phyloP scores from a whole-genome alignment of 2,329 filamentous ascomycete species.

The Shiraia sp. region DNA sequence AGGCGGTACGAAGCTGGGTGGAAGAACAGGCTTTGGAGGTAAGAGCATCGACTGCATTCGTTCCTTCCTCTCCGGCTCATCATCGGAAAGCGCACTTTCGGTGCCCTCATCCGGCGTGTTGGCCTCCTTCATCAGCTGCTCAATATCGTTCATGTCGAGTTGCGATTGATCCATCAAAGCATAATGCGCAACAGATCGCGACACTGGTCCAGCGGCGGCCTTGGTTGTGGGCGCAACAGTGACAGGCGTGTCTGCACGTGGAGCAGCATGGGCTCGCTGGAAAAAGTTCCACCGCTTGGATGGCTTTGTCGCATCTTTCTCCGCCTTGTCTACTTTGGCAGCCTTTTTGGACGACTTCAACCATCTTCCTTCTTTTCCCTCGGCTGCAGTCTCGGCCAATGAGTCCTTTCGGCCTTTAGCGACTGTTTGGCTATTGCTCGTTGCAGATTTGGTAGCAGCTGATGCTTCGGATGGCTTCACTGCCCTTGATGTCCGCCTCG shows the following conservation, averaged over 20 bases:
- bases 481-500: constrained; percentile 32
- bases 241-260: constrained; percentile 39
- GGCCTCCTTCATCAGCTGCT: constrained; percentile 52
- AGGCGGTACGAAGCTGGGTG: constrained; percentile 25
- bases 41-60: constrained; percentile 45
- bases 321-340: constrained; percentile 31
- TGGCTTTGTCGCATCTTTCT: constrained; percentile 42
- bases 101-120: constrained; percentile 34
- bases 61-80: constrained; percentile 29
- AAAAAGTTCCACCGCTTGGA: constrained; percentile 63
- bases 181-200: constrained; percentile 60
- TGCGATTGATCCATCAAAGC: constrained; percentile 58
- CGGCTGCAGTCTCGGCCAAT: constrained; percentile 20
- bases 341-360: constrained; percentile 39
- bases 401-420: constrained; percentile 32
- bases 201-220: constrained; percentile 39
- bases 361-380: constrained; percentile 46
- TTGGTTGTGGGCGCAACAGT: constrained; percentile 39
- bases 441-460: constrained; percentile 13
- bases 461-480: constrained; percentile 28
- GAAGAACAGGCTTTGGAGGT: constrained; percentile 41
- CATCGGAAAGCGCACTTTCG: constrained; percentile 22
- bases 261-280: constrained; percentile 51
- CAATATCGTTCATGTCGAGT: constrained; percentile 51
- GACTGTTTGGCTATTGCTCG: constrained; percentile 12